Base-by-base conservation (phyloP, 75 land plant genomes). In the Pinus albicaulis region DNA sequence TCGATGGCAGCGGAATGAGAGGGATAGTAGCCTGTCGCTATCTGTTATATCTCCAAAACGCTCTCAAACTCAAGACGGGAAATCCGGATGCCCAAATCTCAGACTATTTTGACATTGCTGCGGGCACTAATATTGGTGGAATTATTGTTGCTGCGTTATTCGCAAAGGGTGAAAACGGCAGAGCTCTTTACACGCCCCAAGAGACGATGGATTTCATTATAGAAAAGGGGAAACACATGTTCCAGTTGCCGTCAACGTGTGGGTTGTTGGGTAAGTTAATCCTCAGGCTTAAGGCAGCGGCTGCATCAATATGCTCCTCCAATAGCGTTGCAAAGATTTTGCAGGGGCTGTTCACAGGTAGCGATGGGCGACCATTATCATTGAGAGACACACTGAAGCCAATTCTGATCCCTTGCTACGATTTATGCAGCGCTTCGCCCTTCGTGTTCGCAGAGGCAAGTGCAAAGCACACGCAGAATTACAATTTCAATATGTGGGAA, bases 401-500 rank as follows among this genome's bases (percentile, higher is more conserved):
- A 8, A 56, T 82, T 26, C 76, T 79, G n/a, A 69, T 82, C 17
- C 84, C 84, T 3, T 82, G 84, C 72, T 82, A 82, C 53, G 84
- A 82, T 55, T 77, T 82, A 4, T 57, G 38, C 13, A 82, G 55
- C 24, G 84, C 84, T 7, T 76, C 76, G 0, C 82, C 82, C 5
- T 79, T 79, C 16, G 31, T 79, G 12, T 82, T 82, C 72, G 79
- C 84, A 5, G 28, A 82, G 17, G 76, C 84, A 14, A 76, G 73
- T 31, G 84, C 84, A 1, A 22, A 66, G 26, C 61, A 64, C 19
- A 23, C 58, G 23, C 62, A 79, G 77, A 73, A 70, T 22, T 82
- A 77, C 77, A 74, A 82, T 71, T 82, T 79, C 77, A 79, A 74
- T 28, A 70, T 79, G 13, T 82, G 84, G 84, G 84, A 82, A 60